Conservation (phyloP, 75 land plant species). For the Picea glauca region DNA sequence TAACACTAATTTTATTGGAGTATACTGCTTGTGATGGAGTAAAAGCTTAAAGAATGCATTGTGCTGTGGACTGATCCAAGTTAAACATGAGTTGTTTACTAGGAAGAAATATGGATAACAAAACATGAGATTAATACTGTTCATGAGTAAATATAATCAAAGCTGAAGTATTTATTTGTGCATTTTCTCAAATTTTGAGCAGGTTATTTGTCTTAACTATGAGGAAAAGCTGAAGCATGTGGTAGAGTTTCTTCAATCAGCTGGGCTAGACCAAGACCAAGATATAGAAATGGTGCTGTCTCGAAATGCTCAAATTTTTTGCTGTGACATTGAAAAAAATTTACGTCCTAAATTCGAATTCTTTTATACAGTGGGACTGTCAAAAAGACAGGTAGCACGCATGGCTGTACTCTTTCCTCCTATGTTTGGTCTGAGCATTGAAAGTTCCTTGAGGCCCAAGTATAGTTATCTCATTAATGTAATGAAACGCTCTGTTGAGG, state of each 20-base stretch:
- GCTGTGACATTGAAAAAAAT: slow-evolving; percentile 36
- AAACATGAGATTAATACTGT: too few species aligned
- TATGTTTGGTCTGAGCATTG: slow-evolving; percentile 38
- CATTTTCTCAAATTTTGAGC: too few species aligned
- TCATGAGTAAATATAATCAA: too few species aligned
- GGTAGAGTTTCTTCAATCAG: slow-evolving; percentile 28
- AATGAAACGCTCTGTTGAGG: slow-evolving; percentile 25
- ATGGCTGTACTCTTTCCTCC: slow-evolving; percentile 30
- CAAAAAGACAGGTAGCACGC: slow-evolving; percentile 16
- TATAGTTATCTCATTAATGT: slow-evolving; percentile 24
- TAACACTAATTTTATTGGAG: too few species aligned
- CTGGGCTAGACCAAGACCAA: slow-evolving; percentile 24
- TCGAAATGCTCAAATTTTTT: slow-evolving; percentile 33
- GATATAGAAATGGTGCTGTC: slow-evolving; percentile 31
- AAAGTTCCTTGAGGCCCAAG: slow-evolving; percentile 26
- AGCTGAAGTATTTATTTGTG: too few species aligned
- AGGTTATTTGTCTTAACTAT: too few species aligned
- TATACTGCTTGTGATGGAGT: too few species aligned
- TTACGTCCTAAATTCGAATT: slow-evolving; percentile 29
- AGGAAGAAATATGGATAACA: too few species aligned
- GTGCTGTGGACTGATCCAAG: too few species aligned
- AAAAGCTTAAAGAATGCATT: too few species aligned
- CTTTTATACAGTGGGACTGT: slow-evolving; percentile 19
- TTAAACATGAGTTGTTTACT: too few species aligned
- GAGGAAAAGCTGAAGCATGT: slow-evolving; percentile 33